These are phyloP conservation scores for Aspergillus tubingensis DNA, from an alignment of 2,329 filamentous ascomycete species.

Conservation along the genomic window DNA sequence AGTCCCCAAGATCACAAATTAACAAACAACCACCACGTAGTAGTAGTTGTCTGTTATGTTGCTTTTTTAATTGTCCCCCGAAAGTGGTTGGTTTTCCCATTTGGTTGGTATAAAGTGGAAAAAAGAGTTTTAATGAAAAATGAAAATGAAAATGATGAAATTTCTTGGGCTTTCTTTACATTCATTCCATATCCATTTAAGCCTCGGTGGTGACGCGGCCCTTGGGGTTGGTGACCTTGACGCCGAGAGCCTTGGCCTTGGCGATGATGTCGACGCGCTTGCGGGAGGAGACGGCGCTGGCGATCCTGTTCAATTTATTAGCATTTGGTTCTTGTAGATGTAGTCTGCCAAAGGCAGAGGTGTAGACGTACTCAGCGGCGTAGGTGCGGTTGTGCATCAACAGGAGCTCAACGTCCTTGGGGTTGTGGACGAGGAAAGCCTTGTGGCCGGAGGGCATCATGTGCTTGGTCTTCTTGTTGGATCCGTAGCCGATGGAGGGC, in stretches of 20 bases:
- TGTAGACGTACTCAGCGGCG: constrained; percentile 84
- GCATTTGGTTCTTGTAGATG: not conserved
- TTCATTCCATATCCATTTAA: constrained; percentile 56
- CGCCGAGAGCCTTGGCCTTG: constrained; percentile 95
- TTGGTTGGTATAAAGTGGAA: not conserved
- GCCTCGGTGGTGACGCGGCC: constrained; percentile 96
- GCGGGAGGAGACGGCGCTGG: constrained; percentile 94
- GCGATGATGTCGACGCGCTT: constrained; percentile 98
- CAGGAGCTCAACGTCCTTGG: constrained; percentile 91
- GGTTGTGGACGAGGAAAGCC: constrained; percentile 98
- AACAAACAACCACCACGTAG: not conserved
- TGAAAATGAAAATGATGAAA: constrained; percentile 11
- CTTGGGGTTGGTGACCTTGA: constrained; percentile 99
- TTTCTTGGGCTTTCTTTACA: constrained; percentile 18
- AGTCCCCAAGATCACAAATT: not conserved
- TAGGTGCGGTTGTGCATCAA: constrained; percentile 99
- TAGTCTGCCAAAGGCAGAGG: not conserved
- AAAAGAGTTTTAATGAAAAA: not conserved
- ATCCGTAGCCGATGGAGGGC: constrained; percentile 98
- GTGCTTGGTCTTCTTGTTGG: constrained; percentile 99
- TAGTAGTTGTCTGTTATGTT: too few relatives aligned
- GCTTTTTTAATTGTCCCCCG: too few relatives aligned
- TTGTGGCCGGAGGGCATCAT: constrained; percentile 99
- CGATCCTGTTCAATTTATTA: constrained; percentile 66
- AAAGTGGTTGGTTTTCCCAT: not conserved